A percentile compares a stretch with the other conserved stretches of the same genome.
Conservation (phyloP, 805 yeast species). For the Starmerella powellii region DNA sequence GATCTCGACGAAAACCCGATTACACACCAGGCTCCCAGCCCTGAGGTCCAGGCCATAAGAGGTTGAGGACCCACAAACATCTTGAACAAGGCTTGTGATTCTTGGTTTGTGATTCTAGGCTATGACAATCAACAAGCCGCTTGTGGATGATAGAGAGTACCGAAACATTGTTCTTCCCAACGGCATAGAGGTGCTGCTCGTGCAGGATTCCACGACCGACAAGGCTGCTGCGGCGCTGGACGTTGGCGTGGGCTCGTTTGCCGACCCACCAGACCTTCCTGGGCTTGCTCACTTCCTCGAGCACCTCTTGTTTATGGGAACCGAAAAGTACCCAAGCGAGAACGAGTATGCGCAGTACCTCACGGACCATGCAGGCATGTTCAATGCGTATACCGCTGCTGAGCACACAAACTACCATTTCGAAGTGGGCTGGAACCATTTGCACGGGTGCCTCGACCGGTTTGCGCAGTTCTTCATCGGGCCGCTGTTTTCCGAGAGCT, state of each 20-base stretch:
- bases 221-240: conserved; percentile 58
- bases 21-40: no score
- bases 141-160: conserved; percentile 62
- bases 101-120: neutral
- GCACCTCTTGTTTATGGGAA: conserved; percentile 73
- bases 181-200: conserved; percentile 53
- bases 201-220: conserved; percentile 63
- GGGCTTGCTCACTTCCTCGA: conserved; percentile 91
- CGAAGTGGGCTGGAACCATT: conserved; percentile 61
- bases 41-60: no score
- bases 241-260: conserved; percentile 68
- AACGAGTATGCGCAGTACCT: conserved; percentile 63
- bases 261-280: conserved; percentile 55
- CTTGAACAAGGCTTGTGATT: no score
- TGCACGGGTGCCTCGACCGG: conserved; percentile 82
- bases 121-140: conserved; percentile 24
- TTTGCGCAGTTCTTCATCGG: conserved; percentile 83
- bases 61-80: no score
- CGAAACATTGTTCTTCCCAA: conserved; percentile 55
- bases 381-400: conserved; percentile 85
- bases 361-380: conserved; percentile 73
- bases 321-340: conserved; percentile 61
- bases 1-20: no score
- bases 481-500: conserved; percentile 60
- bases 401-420: conserved; percentile 85